Evolutionary conservation across 441 rosid genomes (phyloP), one percentile per base, ranked within the genome.

Genomic region (Syzygium syzygioides): DNA sequence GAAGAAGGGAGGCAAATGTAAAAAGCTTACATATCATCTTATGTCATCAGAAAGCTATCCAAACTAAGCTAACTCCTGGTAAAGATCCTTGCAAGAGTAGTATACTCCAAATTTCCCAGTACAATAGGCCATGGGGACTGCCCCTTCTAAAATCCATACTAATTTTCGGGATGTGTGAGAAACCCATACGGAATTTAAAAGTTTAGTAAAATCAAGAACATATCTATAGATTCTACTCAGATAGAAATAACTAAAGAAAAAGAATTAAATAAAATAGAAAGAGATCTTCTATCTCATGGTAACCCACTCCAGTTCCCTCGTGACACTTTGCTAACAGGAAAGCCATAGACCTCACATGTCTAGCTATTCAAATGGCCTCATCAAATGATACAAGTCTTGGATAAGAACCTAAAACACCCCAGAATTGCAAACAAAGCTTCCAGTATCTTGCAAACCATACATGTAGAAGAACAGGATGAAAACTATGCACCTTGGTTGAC

Each of bases 401-500:
- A 41, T 76, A 37, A 71, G 26, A 23, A 37, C n/a, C 52, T 37
- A 18, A 37, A 10, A 4, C 52, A 76, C 17, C 52, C 83, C 52
- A 37, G n/a, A 76, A 37, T 37, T 20, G 52, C 83, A 76, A 76
- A 76, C 52, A 76, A 76, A 76, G 83, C 83, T 76, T 76, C 83
- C 83, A 76, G 83, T 37, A 76, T 32, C n/a, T 76, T 37, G 83
- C 83, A 25, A 41, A 41, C 52, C 18, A 7, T 41, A 76, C 8
- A 76, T 1, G 28, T 37, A 10, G 12, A 56, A 76, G 50, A 28
- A 48, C 2, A 32, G 19, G n/a, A 45, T 5, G 34, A 91, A n/a
- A 86, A 86, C 90, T 55, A 60, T 88, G 86, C 90, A 94, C 95
- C 96, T 87, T 54, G 92, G 89, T 80, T 94, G 86, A 90, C 93